phyloP scores from a whole-genome alignment of 768 basidiomycete species.

The Lactarius akahatsu region DNA sequence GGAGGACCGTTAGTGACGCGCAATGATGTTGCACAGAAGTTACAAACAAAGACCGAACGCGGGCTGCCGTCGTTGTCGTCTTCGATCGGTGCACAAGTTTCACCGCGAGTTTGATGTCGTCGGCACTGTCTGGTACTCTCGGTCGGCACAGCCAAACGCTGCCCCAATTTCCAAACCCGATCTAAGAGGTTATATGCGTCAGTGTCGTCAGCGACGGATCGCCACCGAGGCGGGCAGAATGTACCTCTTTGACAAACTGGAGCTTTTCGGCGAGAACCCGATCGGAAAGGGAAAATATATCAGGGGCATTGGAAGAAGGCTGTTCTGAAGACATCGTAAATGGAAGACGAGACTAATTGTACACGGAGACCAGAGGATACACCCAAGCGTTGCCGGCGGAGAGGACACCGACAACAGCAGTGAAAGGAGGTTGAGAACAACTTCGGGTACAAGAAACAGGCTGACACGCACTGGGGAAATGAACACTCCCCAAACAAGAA shows the following conservation, averaged over 20 bases:
- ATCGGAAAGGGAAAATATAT: constrained; percentile 77
- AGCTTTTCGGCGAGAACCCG: constrained; percentile 66
- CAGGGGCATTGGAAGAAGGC: constrained; percentile 41
- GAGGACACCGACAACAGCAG: neutral
- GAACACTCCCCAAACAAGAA: constrained; percentile 22
- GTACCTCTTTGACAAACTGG: constrained; percentile 73
- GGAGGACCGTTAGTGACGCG: constrained; percentile 3
- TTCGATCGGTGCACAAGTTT: constrained; percentile 89
- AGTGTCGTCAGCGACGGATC: constrained; percentile 7
- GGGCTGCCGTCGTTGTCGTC: constrained; percentile 80
- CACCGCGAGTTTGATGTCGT: constrained; percentile 68
- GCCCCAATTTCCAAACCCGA: constrained; percentile 93
- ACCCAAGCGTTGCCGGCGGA: constrained; percentile 5
- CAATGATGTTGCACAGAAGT: constrained; percentile 3
- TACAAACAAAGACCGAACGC: constrained; percentile 82
- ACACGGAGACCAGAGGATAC: constrained; percentile 13
- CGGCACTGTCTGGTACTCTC: constrained; percentile 47
- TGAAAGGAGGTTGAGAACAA: constrained; percentile 11
- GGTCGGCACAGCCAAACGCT: constrained; percentile 80
- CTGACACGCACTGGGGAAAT: constrained; percentile 13
- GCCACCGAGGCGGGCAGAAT: constrained; percentile 25
- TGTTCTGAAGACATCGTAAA: constrained; percentile 35
- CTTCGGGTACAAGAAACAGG: neutral
- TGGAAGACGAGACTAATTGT: constrained; percentile 25
- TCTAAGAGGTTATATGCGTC: constrained; percentile 43